Conservation (phyloP, 192 early-diverging fungal species). For the Coemansia sp. region DNA sequence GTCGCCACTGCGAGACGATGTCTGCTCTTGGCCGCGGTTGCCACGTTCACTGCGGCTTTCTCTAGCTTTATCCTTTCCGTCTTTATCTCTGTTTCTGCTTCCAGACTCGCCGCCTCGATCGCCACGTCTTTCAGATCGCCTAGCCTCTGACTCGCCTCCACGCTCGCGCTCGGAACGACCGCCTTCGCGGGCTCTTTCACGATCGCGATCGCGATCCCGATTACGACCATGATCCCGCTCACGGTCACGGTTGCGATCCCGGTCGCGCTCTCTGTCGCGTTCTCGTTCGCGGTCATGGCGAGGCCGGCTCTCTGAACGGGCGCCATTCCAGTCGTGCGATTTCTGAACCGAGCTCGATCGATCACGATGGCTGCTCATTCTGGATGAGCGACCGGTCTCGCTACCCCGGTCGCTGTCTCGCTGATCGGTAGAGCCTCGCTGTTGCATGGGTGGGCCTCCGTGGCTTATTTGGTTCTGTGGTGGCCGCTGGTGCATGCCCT, state of each 20-base stretch:
- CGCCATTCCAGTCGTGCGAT: constrained; percentile 25
- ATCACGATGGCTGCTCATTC: constrained; percentile 22
- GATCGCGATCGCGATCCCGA: constrained; percentile 2
- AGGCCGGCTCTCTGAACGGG: constrained; percentile 17
- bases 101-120: constrained; percentile 34
- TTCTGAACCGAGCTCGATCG: constrained; percentile 28
- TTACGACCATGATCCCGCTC: constrained; percentile 15
- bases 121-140: constrained; percentile 31
- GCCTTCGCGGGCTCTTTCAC: background rate
- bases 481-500: constrained; percentile 25
- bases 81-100: constrained; percentile 13
- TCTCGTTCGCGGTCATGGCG: constrained; percentile 31
- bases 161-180: constrained; percentile 19
- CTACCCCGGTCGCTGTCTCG: constrained; percentile 35
- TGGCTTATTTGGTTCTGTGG: constrained; percentile 3
- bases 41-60: constrained; percentile 14
- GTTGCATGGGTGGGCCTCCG: background rate
- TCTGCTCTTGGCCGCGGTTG: constrained; percentile 9
- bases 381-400: constrained; percentile 37
- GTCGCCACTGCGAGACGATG: constrained; percentile 14
- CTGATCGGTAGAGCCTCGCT: constrained; percentile 9
- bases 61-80: background rate
- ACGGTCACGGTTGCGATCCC: constrained; percentile 15
- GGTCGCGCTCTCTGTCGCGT: constrained; percentile 9
- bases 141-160: constrained; percentile 6